Base-by-base conservation (phyloP, 1,284 basidiomycete genomes). In the Trichosporon sp. region DNA sequence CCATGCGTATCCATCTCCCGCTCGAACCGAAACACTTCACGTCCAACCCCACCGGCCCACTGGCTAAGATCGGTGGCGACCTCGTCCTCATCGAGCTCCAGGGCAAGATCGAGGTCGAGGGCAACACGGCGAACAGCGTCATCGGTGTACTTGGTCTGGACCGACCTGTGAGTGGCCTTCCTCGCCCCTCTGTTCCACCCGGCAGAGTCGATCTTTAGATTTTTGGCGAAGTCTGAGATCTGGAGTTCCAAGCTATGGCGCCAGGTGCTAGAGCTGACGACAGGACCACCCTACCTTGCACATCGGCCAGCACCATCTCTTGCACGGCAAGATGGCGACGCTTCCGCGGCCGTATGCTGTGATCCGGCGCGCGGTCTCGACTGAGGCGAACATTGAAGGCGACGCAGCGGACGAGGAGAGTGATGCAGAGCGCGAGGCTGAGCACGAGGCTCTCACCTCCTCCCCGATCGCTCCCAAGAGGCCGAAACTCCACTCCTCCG, bases 321-420 rank as follows among this genome's bases (percentile, higher is more conserved):
- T 97, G 0, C 94, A 97, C 79, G 94, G 94, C 65, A 93, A 92
- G 79, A 87, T 96, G 70, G 87, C 90, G 46, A 87, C 86, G 56
- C 86, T 97, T 10, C 83, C 90, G 0, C 93, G 92, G 78, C 92
- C 93, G 0, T 87, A 92, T 61, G 93, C 90, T 0, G 88, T 94
- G 8, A 84, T 84, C 38, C 78, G 82, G 3, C 72, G 78, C 8
- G 78, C 72, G 2, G 67, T 72, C n/a, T 68, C 11, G 37, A 65
- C 14, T 0, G 37, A 19, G 2, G 46, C 66, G 14, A 37, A 67
- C 6, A 56, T 74, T 12, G 68, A 71, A 40, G 74, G 71, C 38
- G 76, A 76, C 65, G 71, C 70, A 12, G 74, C 72, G 61, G 75
- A 74, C 11, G 74, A 74, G 51, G 73, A 73, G 61, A 68, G 70